Percentiles rank a stretch among this genome's conserved stretches.
phyloP scores from a whole-genome alignment of 2,329 filamentous ascomycete genomes.

The Stenocarpella maydis region DNA sequence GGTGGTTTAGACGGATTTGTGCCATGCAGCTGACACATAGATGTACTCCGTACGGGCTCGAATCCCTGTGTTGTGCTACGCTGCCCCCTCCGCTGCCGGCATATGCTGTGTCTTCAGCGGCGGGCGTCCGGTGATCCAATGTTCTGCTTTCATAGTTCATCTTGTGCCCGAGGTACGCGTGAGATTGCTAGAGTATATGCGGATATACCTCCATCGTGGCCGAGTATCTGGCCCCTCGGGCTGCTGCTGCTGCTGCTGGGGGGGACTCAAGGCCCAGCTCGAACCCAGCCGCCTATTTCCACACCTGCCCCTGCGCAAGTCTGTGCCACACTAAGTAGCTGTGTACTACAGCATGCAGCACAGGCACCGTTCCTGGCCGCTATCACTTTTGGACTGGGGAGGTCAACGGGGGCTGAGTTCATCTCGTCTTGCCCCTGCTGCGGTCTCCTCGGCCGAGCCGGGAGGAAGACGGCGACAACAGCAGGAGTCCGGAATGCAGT shows the following conservation, averaged over 20 bases:
- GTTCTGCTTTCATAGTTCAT: neutral
- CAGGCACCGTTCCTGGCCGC: neutral
- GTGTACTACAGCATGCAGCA: constrained; percentile 24
- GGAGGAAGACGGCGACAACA: neutral
- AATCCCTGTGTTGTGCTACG: neutral
- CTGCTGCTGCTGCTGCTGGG: neutral
- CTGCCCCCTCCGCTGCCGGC: constrained; percentile 1
- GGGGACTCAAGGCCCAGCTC: neutral
- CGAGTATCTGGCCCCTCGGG: constrained; percentile 4
- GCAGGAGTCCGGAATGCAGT: neutral
- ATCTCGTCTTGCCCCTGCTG: neutral
- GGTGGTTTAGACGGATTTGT: neutral
- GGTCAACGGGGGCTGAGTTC: neutral
- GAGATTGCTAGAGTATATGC: neutral
- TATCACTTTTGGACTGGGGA: neutral
- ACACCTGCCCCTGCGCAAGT: constrained; percentile 27
- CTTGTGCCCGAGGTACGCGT: neutral
- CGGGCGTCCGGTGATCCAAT: neutral
- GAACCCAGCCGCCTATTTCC: neutral
- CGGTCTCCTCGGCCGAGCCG: neutral
- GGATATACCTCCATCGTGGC: neutral
- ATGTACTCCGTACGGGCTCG: too few relatives aligned
- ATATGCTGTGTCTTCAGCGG: neutral
- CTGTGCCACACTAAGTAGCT: constrained; percentile 26
- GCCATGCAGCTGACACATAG: neutral